Evolutionary conservation across 768 basidiomycete species (phyloP).

Genomic region (Gymnopilus dilepis): DNA sequence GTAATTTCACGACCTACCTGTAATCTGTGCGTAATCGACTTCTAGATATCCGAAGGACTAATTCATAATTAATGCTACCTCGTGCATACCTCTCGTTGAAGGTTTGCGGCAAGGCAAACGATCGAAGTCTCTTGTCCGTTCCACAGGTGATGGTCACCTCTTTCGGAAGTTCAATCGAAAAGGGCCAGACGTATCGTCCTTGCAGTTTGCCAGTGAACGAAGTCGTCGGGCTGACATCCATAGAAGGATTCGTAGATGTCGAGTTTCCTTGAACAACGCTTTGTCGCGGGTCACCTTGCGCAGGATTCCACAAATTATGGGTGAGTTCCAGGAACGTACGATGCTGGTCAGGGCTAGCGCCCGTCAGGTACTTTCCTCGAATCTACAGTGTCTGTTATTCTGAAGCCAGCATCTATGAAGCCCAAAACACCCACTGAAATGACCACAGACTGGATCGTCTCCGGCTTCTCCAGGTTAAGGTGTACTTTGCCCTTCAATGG

Average conservation of each 20-base stretch:
- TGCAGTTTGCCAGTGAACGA: conserved; percentile 35
- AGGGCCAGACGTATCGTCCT: conserved; percentile 43
- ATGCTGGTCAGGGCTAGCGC: conserved; percentile 33
- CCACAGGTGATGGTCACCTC: conserved; percentile 33
- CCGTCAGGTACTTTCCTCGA: conserved; percentile 20
- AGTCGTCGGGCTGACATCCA: neutral
- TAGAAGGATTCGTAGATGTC: neutral
- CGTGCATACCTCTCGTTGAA: conserved; percentile 45
- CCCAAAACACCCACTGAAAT: conserved; percentile 45
- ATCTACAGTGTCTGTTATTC: conserved; percentile 4
- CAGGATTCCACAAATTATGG: conserved; percentile 41
- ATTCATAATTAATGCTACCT: conserved; percentile 44
- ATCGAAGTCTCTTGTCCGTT: conserved; percentile 25
- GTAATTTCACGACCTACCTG: conserved; percentile 6
- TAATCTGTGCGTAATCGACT: conserved; percentile 20
- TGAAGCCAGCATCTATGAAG: neutral
- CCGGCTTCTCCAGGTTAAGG: conserved; percentile 41
- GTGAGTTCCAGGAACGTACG: conserved; percentile 42
- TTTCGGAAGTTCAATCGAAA: conserved; percentile 45
- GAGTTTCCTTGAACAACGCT: neutral
- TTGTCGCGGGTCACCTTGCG: conserved; percentile 32
- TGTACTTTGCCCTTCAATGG: conserved; percentile 40
- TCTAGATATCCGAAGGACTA: conserved; percentile 32
- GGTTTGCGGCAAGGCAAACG: conserved; percentile 42
- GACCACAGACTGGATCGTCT: conserved; percentile 52